Base-by-base conservation (phyloP, 2,329 filamentous ascomycete genomes). In the Ophiocordyceps camponoti-floridani region DNA sequence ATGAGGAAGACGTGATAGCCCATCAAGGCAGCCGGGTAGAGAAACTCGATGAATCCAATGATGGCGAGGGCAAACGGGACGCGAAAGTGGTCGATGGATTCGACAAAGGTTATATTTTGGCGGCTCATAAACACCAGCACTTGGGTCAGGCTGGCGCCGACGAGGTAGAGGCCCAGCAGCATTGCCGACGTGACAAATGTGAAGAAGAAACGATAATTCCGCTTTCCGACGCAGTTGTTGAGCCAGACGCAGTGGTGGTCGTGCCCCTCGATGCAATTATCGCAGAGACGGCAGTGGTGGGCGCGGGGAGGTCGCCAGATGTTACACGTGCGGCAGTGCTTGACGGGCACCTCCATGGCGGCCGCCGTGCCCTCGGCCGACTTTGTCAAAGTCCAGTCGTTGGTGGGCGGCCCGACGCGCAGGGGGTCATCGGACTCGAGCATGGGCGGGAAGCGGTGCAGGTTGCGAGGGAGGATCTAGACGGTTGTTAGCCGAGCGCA, bases 191-290 rank as follows among this genome's bases (percentile, higher is more conserved):
- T 77, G 51, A 98, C 79, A 62, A 95, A 98, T 11, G 83, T 75
- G 60, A 96, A 95, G 63, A 98, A 98, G 62, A 89, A 96, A 50
- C 91, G 85, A 65, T 98, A 98, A 65, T 98, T 98, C 54, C 91
- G 84, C 51, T 89, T 82, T 40, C 91, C 91, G 43, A 98, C 82
- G 52, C 91, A 98, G 61, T 98, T 98, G 65, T 98, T 98, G 50
- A 98, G 75, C 91, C 91, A 98, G 14, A 96, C 88, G 56, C 91
- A 98, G 63, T 98, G 91, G 57, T 98, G 91, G 57, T 98, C 91
- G 52, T 95, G 86, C 0, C 87, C 94, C 62, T 98, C 91, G 48
- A 98, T 77, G 60, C 91, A 98, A 61, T 93, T 95, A 63, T 98
- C 89, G 64, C 91, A 98, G 27, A 94, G 74, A 46, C 91, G 84